These are phyloP conservation scores for Lactarius psammicola DNA, from an alignment of 768 basidiomycete genomes.

Conservation along the genomic window DNA sequence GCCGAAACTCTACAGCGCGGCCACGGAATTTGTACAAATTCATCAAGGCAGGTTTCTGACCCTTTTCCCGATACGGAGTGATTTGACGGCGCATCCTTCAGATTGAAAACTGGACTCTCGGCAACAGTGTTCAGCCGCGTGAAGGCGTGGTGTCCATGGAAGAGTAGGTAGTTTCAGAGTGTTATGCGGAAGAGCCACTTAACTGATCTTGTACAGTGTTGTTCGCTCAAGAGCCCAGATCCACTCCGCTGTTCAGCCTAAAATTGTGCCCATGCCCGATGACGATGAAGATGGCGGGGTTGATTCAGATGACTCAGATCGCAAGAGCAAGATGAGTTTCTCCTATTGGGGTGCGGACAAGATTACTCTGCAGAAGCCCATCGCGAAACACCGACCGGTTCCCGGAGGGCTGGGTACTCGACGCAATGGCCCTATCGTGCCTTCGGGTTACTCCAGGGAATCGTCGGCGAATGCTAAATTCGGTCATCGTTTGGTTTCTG, in stretches of 20 bases:
- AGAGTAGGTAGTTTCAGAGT: constrained; percentile 56
- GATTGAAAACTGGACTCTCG: constrained; percentile 89
- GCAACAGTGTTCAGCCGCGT: constrained; percentile 68
- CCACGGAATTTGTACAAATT: constrained; percentile 94
- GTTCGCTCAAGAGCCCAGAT: constrained; percentile 67
- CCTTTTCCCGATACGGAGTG: constrained; percentile 17
- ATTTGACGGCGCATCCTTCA: constrained; percentile 34
- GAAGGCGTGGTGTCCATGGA: constrained; percentile 88
- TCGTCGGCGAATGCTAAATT: constrained; percentile 93
- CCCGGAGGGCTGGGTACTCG: constrained; percentile 34
- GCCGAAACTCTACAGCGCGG: constrained; percentile 71
- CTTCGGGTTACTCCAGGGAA: constrained; percentile 68
- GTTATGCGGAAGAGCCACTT: constrained; percentile 13
- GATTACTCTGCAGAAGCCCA: constrained; percentile 79
- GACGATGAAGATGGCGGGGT: constrained; percentile 56
- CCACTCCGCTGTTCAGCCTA: constrained; percentile 55
- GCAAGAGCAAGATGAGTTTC: constrained; percentile 92
- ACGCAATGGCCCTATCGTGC: constrained; percentile 41
- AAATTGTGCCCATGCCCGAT: constrained; percentile 66
- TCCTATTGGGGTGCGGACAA: constrained; percentile 94
- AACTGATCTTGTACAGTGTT: constrained; percentile 45
- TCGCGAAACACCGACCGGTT: constrained; percentile 49
- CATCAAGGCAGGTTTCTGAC: constrained; percentile 60
- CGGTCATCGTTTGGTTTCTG: constrained; percentile 74
- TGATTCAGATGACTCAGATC: constrained; percentile 83